phyloP scores from a whole-genome alignment of 257 asterid genomes.

The Ballota nigra region DNA sequence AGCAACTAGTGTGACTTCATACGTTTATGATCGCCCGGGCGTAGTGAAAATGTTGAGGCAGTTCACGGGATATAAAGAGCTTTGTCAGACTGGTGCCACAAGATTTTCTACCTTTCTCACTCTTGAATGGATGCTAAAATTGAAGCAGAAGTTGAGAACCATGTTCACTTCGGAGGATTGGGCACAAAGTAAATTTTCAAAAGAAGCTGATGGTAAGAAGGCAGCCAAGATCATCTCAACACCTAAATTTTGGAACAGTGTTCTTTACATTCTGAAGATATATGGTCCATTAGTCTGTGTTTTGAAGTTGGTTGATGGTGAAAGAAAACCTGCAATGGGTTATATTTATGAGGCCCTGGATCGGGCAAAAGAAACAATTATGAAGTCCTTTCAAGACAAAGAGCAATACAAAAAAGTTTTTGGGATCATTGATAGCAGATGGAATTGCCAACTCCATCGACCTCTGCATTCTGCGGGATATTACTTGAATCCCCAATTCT shows the following conservation, averaged over 20 bases:
- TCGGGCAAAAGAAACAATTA: neutral
- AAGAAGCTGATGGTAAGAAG: neutral
- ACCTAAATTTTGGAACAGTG: neutral
- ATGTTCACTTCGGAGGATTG: neutral
- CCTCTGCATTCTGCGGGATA: slow-evolving; percentile 6
- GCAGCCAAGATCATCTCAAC: neutral
- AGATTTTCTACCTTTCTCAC: neutral
- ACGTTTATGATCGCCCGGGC: neutral
- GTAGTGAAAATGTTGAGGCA: slow-evolving; percentile 1
- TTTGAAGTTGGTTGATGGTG: neutral
- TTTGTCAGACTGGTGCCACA: neutral
- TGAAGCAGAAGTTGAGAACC: neutral
- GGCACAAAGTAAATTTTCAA: neutral
- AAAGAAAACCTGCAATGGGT: neutral
- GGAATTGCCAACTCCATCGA: slow-evolving; percentile 4
- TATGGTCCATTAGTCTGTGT: neutral
- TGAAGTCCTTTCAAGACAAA: neutral
- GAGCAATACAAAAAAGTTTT: neutral
- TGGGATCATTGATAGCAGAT: slow-evolving; percentile 6
- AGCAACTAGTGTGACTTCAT: neutral
- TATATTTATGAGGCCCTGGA: neutral
- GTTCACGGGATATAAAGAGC: neutral
- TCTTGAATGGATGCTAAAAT: neutral
- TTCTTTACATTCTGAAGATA: neutral
- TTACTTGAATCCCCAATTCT: neutral